Conservation (phyloP, 768 basidiomycete genomes). For the Lentinula edodes region DNA sequence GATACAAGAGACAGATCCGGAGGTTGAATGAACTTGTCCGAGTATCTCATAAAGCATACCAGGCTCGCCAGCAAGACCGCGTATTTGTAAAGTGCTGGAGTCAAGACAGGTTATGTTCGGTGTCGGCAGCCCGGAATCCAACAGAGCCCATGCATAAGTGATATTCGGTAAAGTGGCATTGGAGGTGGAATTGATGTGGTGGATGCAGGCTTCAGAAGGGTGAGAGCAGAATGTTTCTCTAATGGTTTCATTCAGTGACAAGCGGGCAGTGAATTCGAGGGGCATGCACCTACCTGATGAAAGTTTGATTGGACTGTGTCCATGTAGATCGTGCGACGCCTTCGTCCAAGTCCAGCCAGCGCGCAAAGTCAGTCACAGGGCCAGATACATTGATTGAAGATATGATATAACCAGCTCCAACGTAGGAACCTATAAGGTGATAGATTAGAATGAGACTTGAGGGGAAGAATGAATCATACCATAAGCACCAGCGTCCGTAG, state of each 20-base stretch:
- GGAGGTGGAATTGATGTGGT: slow-evolving; percentile 37
- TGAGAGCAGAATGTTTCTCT: slow-evolving; percentile 65
- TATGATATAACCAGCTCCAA: slow-evolving; percentile 57
- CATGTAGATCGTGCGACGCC: slow-evolving; percentile 54
- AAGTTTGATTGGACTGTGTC: slow-evolving; percentile 44
- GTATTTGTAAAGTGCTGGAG: slow-evolving; percentile 47
- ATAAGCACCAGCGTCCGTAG: slow-evolving; percentile 53
- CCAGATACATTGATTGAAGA: slow-evolving; percentile 40
- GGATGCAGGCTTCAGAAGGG: slow-evolving; percentile 54
- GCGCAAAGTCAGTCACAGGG: slow-evolving; percentile 39
- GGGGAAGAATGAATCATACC: slow-evolving; percentile 29
- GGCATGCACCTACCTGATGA: slow-evolving; percentile 37
- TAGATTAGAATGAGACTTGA: background rate
- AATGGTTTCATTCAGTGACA: background rate
- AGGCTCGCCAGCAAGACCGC: slow-evolving; percentile 40
- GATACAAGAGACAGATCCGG: slow-evolving; percentile 17
- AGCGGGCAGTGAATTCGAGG: slow-evolving; percentile 2
- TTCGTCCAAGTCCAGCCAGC: slow-evolving; percentile 69
- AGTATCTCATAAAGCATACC: slow-evolving; percentile 75
- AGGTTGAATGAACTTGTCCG: slow-evolving; percentile 35
- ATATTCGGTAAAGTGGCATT: slow-evolving; percentile 9
- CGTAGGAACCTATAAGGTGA: slow-evolving; percentile 53
- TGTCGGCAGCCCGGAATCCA: slow-evolving; percentile 43
- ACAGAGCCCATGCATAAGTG: slow-evolving; percentile 39
- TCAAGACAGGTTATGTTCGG: slow-evolving; percentile 60